Percentiles rank a stretch among this genome's conserved stretches.
These are phyloP conservation scores for Exophiala lecanii-corni DNA, from an alignment of 2,329 filamentous ascomycete species.

Conservation along the genomic window DNA sequence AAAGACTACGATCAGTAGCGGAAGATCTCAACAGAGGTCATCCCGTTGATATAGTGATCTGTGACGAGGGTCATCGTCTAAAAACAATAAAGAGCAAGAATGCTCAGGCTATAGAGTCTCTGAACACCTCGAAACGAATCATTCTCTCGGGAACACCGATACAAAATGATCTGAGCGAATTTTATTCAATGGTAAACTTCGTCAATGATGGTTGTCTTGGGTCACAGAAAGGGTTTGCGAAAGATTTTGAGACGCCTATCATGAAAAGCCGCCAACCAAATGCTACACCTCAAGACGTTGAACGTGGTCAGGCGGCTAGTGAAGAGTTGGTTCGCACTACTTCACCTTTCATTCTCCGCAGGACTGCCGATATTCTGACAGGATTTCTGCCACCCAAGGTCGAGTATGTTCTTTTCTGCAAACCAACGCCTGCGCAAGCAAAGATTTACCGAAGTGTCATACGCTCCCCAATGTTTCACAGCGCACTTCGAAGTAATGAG, in stretches of 20 bases:
- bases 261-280: slow-evolving; percentile 60
- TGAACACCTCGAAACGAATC: slow-evolving; percentile 57
- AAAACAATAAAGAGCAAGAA: slow-evolving; percentile 67
- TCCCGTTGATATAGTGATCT: slow-evolving; percentile 65
- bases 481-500: slow-evolving; percentile 56
- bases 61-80: slow-evolving; percentile 64
- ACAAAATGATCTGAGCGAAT: slow-evolving; percentile 64
- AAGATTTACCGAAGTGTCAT: slow-evolving; percentile 60
- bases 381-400: slow-evolving; percentile 64
- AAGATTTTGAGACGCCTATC: slow-evolving; percentile 61
- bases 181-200: slow-evolving; percentile 64
- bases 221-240: slow-evolving; percentile 58
- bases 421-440: slow-evolving; percentile 56
- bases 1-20: slow-evolving; percentile 62
- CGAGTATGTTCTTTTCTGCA: slow-evolving; percentile 63
- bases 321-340: slow-evolving; percentile 59
- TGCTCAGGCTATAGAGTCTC: slow-evolving; percentile 59
- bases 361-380: slow-evolving; percentile 62
- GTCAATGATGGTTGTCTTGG: slow-evolving; percentile 64
- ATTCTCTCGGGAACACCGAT: slow-evolving; percentile 65
- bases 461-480: slow-evolving; percentile 59
- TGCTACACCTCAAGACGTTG: slow-evolving; percentile 56
- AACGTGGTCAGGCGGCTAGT: slow-evolving; percentile 59
- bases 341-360: slow-evolving; percentile 60
- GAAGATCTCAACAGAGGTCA: slow-evolving; percentile 59